Evolutionary conservation across 2,329 filamentous ascomycete species (phyloP).

Genomic region (Aspergillus candidus): DNA sequence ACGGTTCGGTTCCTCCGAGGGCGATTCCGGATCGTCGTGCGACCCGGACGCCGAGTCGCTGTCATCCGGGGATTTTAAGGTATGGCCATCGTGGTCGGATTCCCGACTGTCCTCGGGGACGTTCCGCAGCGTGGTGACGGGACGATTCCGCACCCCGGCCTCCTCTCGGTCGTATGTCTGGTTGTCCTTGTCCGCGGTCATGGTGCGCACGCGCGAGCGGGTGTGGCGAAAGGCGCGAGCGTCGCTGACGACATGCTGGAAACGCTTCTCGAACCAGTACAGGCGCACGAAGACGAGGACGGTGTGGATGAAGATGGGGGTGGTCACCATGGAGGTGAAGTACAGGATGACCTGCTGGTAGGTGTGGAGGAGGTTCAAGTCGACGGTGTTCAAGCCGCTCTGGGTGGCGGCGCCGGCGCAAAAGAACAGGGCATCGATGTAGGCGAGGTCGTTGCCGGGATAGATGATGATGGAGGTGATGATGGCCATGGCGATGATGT

Average conservation of each 20-base stretch:
- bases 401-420: slow-evolving; percentile 82
- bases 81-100: slow-evolving; percentile 11
- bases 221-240: slow-evolving; percentile 60
- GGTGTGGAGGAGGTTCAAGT: slow-evolving; percentile 61
- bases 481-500: slow-evolving; percentile 68
- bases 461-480: slow-evolving; percentile 73
- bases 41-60: slow-evolving; percentile 22
- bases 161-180: slow-evolving; percentile 29
- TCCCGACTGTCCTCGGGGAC: slow-evolving; percentile 23
- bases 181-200: slow-evolving; percentile 43
- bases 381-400: slow-evolving; percentile 76
- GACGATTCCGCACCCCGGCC: slow-evolving; percentile 31
- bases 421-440: slow-evolving; percentile 87
- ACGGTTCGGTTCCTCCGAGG: slow-evolving; percentile 10
- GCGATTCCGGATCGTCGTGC: slow-evolving; percentile 14
- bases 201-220: slow-evolving; percentile 54
- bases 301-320: slow-evolving; percentile 77
- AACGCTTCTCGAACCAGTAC: slow-evolving; percentile 97
- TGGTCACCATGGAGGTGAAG: slow-evolving; percentile 65
- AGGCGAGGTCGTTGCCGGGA: slow-evolving; percentile 57
- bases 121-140: slow-evolving; percentile 36
- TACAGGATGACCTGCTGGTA: slow-evolving; percentile 71
- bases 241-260: slow-evolving; percentile 74
- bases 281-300: slow-evolving; percentile 86
- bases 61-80: slow-evolving; percentile 19